These are phyloP conservation scores for Ogataea parapolymorpha DNA, from an alignment of 805 yeast species.

Conservation along the genomic window DNA sequence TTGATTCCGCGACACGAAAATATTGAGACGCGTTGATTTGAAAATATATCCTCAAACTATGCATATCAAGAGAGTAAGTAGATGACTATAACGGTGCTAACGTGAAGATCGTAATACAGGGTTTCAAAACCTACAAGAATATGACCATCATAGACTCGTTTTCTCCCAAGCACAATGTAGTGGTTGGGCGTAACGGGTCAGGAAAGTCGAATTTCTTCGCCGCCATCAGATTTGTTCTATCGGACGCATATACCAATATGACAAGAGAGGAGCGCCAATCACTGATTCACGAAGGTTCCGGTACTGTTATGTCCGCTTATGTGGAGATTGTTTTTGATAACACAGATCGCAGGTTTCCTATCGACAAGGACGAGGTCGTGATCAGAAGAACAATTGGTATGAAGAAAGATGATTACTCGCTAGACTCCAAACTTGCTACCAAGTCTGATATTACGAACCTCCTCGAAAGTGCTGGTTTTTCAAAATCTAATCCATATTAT, in stretches of 20 bases:
- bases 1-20: conserved; percentile 1
- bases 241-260: conserved; percentile 86
- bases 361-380: conserved; percentile 62
- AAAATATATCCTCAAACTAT: conserved; percentile 1
- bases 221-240: conserved; percentile 86
- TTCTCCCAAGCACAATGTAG: conserved; percentile 80
- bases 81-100: neutral
- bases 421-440: conserved; percentile 77
- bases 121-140: conserved; percentile 89
- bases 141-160: conserved; percentile 73
- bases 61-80: conserved; percentile 31
- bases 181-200: conserved; percentile 92
- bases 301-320: conserved; percentile 85
- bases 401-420: conserved; percentile 85
- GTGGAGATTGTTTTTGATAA: conserved; percentile 90
- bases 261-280: conserved; percentile 82
- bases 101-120: conserved; percentile 69
- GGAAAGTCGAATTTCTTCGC: conserved; percentile 96
- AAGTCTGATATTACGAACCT: conserved; percentile 77
- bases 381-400: conserved; percentile 89
- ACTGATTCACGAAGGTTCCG: conserved; percentile 85
- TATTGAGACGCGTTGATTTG: conserved; percentile 6
- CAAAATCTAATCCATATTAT: conserved; percentile 86
- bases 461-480: conserved; percentile 89
- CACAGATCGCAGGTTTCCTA: conserved; percentile 68